Evolutionary conservation across 2,329 filamentous ascomycete species (phyloP), one percentile per base, ranked within the genome.

Genomic region (Cercospora zeina): DNA sequence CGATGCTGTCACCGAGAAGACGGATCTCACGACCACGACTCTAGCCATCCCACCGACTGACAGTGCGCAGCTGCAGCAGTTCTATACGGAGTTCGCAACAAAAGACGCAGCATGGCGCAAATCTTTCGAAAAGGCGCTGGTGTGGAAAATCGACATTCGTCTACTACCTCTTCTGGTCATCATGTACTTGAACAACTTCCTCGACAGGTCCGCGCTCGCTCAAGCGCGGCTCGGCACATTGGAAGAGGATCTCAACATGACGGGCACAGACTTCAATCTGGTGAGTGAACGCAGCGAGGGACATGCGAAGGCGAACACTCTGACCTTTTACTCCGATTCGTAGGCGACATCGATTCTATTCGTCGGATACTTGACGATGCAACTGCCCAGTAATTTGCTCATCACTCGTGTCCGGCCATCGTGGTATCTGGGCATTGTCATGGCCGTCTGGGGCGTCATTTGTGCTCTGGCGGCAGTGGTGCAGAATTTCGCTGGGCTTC

Each of bases 141-240:
- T 87, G 72, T 83, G 85, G 68, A 91, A 91, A 77, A 85, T 92
- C 60, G 89, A 92, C 71, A 69, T 81, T n/a, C 82, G 88, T 53
- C 62, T 91, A 73, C 78, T 90, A 59, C 87, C 87, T 0, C 86
- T 86, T 76, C 78, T 91, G 62, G 83, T 91, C 51, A 73, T 90
- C 66, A 89, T 91, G 77, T 91, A 90, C 71, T 89, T 91, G 72
- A 81, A 89, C 77, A 91, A 91, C 76, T 91, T 90, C 74, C 75
- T 88, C 13, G 84, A 86, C 67, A 57, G 65, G 33, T 47, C 47
- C 14, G 58, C 58, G 6, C 45, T 59, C 8, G 58, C 58, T 7
- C 58, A 59, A 45, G 58, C 58, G 21, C 58, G 58, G 13, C 34
- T 59, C 21, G 58, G 58, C 8, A 59, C 58, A 33, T 69, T 84